These are phyloP conservation scores for Acanthamoeba triangularis DNA, from an alignment of 208 protist genomes.

Conservation along the genomic window DNA sequence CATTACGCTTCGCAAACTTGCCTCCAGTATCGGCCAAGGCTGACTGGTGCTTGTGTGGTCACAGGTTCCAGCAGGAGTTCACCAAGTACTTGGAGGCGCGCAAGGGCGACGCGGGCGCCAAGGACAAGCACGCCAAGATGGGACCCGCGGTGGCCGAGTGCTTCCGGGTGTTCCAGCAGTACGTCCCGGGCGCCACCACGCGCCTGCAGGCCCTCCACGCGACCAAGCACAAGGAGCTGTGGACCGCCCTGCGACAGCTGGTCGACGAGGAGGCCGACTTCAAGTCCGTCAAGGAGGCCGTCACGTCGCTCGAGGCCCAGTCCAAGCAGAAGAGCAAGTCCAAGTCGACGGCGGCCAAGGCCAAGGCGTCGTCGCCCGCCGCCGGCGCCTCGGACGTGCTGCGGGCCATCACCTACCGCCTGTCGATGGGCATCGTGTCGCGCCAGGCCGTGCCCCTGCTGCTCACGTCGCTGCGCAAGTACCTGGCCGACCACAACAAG, in stretches of 20 bases:
- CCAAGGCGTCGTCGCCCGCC: not conserved
- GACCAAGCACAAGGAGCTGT: conserved; percentile 54
- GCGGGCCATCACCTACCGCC: not conserved
- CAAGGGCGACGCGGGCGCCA: not conserved
- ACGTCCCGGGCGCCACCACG: not conserved
- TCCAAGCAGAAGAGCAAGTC: not conserved
- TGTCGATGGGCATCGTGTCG: conserved; percentile 41
- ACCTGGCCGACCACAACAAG: not conserved
- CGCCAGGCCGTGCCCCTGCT: conserved; percentile 24
- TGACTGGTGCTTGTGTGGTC: not conserved
- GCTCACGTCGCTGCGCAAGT: not conserved
- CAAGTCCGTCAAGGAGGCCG: conserved; percentile 6
- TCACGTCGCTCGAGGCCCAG: not conserved
- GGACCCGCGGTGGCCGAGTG: conserved; percentile 2
- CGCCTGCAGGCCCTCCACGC: conserved; percentile 38
- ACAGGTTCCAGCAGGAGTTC: conserved; percentile 59
- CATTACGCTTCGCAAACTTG: not conserved
- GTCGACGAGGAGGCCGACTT: conserved; percentile 37
- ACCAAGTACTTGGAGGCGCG: conserved; percentile 23
- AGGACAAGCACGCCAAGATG: conserved; percentile 15
- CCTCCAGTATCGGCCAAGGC: not conserved
- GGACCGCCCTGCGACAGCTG: conserved; percentile 34
- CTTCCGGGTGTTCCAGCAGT: conserved; percentile 53
- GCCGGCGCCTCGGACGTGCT: not conserved
- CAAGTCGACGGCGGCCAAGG: not conserved